A percentile compares a stretch with the other conserved stretches of the same genome.
phyloP scores from a whole-genome alignment of 1,139 yeast species.

The Blastobotrys buckinghamii region DNA sequence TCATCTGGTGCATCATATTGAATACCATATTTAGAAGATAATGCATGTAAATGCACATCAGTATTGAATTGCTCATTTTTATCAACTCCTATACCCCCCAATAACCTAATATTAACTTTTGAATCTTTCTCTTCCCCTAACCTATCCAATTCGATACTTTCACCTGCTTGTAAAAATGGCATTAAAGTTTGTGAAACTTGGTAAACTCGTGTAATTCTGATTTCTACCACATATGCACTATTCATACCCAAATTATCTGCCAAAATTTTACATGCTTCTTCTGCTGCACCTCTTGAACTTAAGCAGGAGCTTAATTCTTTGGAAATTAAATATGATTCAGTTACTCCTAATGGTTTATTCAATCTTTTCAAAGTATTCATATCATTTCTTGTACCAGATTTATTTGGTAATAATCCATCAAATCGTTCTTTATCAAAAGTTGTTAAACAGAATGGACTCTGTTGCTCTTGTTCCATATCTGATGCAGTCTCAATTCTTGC shows the following conservation, averaged over 20 bases:
- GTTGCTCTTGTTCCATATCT: background rate
- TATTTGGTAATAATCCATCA: conserved; percentile 14
- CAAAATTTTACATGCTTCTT: conserved; percentile 38
- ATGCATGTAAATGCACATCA: conserved; percentile 44
- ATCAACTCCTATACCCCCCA: conserved; percentile 44
- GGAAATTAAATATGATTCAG: conserved; percentile 35
- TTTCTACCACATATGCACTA: conserved; percentile 53
- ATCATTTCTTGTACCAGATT: conserved; percentile 12
- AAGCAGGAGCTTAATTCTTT: conserved; percentile 39
- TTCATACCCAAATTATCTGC: conserved; percentile 39
- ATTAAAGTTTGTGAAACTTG: conserved; percentile 10
- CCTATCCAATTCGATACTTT: conserved; percentile 9
- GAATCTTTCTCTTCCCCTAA: conserved; percentile 28
- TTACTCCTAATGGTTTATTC: conserved; percentile 19
- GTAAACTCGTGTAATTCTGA: conserved; percentile 35
- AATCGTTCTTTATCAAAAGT: conserved; percentile 6
- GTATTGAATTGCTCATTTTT: conserved; percentile 38
- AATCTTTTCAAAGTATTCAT: conserved; percentile 18
- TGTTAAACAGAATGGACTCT: background rate
- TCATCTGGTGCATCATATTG: conserved; percentile 35
- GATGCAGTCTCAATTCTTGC: conserved; percentile 18
- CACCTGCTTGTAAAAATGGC: background rate
- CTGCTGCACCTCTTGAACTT: conserved; percentile 30
- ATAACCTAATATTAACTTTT: conserved; percentile 41
- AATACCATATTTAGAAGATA: conserved; percentile 52